Evolutionary conservation across 1,284 basidiomycete species (phyloP).

Genomic region (Cryptococcus floricola): DNA sequence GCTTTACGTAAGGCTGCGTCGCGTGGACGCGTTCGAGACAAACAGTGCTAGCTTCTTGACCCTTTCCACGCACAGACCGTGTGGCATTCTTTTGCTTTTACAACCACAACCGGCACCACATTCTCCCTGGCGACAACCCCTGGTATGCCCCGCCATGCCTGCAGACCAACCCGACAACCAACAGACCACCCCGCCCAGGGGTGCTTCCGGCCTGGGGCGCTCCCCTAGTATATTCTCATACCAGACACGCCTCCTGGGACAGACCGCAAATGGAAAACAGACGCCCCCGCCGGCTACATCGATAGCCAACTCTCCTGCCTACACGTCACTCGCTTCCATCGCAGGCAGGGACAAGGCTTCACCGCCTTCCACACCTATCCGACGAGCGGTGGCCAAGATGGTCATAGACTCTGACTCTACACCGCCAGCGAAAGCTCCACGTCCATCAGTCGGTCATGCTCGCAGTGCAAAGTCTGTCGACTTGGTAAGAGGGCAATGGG

Average conservation of each 20-base stretch:
- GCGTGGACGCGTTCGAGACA: not conserved
- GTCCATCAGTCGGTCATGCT: conserved; percentile 20
- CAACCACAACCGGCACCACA: too few species aligned
- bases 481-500: conserved; percentile 40
- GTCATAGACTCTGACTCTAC: conserved; percentile 15
- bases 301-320: conserved; percentile 9
- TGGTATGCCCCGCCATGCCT: not conserved
- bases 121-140: not conserved
- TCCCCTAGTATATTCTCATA: conserved; percentile 42
- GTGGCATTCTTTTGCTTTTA: not conserved
- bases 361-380: conserved; percentile 36
- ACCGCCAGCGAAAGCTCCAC: conserved; percentile 31
- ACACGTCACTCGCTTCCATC: conserved; percentile 20
- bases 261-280: conserved; percentile 4
- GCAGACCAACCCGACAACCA: not conserved
- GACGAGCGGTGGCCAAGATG: conserved; percentile 29
- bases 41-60: not conserved
- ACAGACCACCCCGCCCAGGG: not conserved
- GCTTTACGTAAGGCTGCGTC: too few species aligned
- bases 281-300: conserved; percentile 5
- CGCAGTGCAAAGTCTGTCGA: conserved; percentile 33
- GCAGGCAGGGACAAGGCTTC: conserved; percentile 11
- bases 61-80: not conserved
- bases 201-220: conserved; percentile 12
- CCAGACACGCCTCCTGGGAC: conserved; percentile 33